Conservation (phyloP, 2,329 filamentous ascomycete species). For the Penicillium sp. region DNA sequence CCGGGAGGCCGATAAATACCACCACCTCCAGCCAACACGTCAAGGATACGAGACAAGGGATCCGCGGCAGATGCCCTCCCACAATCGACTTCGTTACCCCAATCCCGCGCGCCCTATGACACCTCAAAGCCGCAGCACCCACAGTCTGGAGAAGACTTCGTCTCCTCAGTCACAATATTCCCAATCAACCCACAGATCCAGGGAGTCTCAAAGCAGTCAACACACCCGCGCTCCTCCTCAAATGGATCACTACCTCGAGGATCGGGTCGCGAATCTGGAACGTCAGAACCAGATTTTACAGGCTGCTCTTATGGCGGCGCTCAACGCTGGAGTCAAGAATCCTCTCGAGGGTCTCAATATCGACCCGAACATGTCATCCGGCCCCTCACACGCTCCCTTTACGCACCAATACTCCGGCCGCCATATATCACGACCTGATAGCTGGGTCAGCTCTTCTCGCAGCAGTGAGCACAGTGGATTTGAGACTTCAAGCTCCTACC, state of each 20-base stretch:
- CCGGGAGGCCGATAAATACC: slow-evolving; percentile 15
- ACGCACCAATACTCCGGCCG: slow-evolving; percentile 20
- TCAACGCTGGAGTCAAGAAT: slow-evolving; percentile 39
- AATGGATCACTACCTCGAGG: slow-evolving; percentile 33
- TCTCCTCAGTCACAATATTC: slow-evolving; percentile 29
- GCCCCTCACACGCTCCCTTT: slow-evolving; percentile 19
- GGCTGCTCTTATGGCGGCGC: slow-evolving; percentile 42
- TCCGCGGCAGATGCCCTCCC: slow-evolving; percentile 5
- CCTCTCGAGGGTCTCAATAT: slow-evolving; percentile 29
- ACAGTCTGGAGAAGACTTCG: slow-evolving; percentile 21
- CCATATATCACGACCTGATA: slow-evolving; percentile 25
- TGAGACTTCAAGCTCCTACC: slow-evolving; percentile 20
- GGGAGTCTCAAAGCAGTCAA: slow-evolving; percentile 21
- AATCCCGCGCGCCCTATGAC: slow-evolving; percentile 22
- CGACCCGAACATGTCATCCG: slow-evolving; percentile 23
- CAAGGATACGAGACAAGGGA: slow-evolving; percentile 16
- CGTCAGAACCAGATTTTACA: slow-evolving; percentile 46
- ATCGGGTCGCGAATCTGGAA: slow-evolving; percentile 41
- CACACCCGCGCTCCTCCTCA: slow-evolving; percentile 15
- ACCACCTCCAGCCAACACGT: slow-evolving; percentile 10
- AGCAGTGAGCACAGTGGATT: slow-evolving; percentile 31
- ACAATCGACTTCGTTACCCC: slow-evolving; percentile 12
- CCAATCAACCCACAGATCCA: slow-evolving; percentile 22
- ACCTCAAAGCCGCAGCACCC: slow-evolving; percentile 25
- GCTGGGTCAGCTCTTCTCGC: slow-evolving; percentile 32